Base-by-base conservation (phyloP, 179 eudicot species). In the Beta lomatogona region DNA sequence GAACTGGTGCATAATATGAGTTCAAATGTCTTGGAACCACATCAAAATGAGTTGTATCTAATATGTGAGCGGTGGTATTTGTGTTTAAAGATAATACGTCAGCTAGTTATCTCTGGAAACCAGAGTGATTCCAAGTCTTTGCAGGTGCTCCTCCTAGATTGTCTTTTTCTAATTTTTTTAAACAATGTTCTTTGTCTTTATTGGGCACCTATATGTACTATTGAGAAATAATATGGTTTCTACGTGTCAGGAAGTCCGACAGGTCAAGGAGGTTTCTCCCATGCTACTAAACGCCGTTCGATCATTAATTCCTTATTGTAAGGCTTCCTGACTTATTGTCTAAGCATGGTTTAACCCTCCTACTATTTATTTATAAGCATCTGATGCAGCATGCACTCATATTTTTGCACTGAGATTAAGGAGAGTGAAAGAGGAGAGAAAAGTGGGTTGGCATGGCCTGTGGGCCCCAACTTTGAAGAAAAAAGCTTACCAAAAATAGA, bases 11-110 rank as follows among this genome's bases (percentile, higher is more conserved):
- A 88, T 81, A 91, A 72, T 80, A 71, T 82, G 50, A 82, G 85
- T 63, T 82, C 93, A 73, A 87, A 84, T 87, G 70, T 86, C 31
- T 67, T 75, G 50, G 91, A 91, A 55, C 84, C 83, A 72, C 85
- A 77, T 66, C 91, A 89, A 80, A 92, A 90, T 86, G 97, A 96
- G 87, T 89, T 91, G 77, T 90, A 88, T 82, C 85, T 96, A 54
- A 91, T 85, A 45, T 94, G 97, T 83, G 96, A 96, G 87, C 94
- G 99, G 86, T 96, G 99, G 98, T 91, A 92, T 86, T 82, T 96
- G 52, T 96, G 99, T 82, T 82, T 89, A 83, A 96, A 94, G 88
- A 96, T 96, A 76, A 85, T 92, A 77, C 94, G 98, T 14, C 98
- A 92, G 77, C 82, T 96, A 77, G 88, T 88, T 77, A 85, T 91